Evolutionary conservation across 495 filamentous ascomycete genomes (phyloP).

Genomic region (Halenospora varia): DNA sequence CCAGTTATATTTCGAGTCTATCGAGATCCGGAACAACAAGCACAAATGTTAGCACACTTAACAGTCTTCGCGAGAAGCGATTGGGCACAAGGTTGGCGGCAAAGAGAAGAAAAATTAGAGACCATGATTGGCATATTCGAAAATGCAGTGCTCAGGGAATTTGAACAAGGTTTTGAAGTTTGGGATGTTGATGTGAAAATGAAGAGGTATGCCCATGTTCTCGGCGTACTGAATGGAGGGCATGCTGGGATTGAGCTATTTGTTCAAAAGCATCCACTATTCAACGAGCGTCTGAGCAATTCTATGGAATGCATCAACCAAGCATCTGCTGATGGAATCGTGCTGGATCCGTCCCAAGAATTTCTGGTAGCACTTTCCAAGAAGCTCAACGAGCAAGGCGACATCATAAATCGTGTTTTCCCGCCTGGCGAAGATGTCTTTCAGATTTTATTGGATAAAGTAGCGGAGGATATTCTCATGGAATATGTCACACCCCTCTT

Average conservation of each 20-base stretch:
- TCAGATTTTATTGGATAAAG: slow-evolving; percentile 71
- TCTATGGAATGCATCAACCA: slow-evolving; percentile 79
- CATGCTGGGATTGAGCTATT: slow-evolving; percentile 75
- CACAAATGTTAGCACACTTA: slow-evolving; percentile 79
- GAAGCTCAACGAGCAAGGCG: slow-evolving; percentile 81
- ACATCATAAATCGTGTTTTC: slow-evolving; percentile 79
- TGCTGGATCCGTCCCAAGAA: slow-evolving; percentile 68
- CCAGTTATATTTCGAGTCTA: slow-evolving; percentile 82
- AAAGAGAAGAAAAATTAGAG: slow-evolving; percentile 65
- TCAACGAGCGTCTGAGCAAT: slow-evolving; percentile 71
- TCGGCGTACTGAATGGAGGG: slow-evolving; percentile 79
- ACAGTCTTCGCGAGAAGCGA: slow-evolving; percentile 76
- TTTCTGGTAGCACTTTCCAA: slow-evolving; percentile 74
- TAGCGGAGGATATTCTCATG: slow-evolving; percentile 78
- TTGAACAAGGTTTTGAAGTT: slow-evolving; percentile 86
- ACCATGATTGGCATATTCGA: slow-evolving; percentile 83
- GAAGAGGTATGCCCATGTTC: slow-evolving; percentile 82
- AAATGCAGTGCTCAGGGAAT: slow-evolving; percentile 83
- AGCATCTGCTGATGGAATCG: slow-evolving; percentile 54
- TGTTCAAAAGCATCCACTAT: slow-evolving; percentile 80
- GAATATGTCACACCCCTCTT: slow-evolving; percentile 85
- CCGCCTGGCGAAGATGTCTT: slow-evolving; percentile 71
- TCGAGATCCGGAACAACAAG: slow-evolving; percentile 82
- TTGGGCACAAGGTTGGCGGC: slow-evolving; percentile 65
- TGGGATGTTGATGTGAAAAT: slow-evolving; percentile 86